Evolutionary conservation across 805 yeast species (phyloP).

Genomic region (Debaryomyces prosopidis): DNA sequence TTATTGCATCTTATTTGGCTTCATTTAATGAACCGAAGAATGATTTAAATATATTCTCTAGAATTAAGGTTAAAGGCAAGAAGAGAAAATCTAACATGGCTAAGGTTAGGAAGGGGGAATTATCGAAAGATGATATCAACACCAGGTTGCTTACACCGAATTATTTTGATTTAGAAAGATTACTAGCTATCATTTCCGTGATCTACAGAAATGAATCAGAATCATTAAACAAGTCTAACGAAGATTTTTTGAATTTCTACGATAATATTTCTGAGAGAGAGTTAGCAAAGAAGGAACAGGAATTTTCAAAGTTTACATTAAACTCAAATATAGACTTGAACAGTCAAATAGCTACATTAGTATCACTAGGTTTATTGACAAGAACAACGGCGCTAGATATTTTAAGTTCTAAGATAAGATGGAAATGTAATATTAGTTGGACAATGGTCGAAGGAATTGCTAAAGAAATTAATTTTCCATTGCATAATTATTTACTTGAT

Average conservation of each 20-base stretch:
- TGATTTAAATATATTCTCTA: slow-evolving; percentile 72
- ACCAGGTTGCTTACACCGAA: slow-evolving; percentile 69
- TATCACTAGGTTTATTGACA: slow-evolving; percentile 51
- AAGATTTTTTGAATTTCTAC: slow-evolving; percentile 20
- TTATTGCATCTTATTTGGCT: slow-evolving; percentile 81
- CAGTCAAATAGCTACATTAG: slow-evolving; percentile 59
- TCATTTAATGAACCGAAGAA: slow-evolving; percentile 70
- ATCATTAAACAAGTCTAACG: slow-evolving; percentile 25
- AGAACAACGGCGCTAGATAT: slow-evolving; percentile 49
- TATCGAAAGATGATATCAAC: slow-evolving; percentile 49
- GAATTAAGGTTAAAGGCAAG: slow-evolving; percentile 39
- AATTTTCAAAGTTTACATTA: slow-evolving; percentile 35
- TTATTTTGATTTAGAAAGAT: slow-evolving; percentile 73
- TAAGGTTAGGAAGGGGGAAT: slow-evolving; percentile 15
- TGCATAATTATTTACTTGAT: slow-evolving; percentile 55
- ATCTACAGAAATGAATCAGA: slow-evolving; percentile 49
- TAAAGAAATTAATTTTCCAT: slow-evolving; percentile 61
- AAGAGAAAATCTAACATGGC: slow-evolving; percentile 33
- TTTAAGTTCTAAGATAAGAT: slow-evolving; percentile 66
- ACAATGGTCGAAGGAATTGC: slow-evolving; percentile 60
- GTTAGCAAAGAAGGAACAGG: slow-evolving; percentile 29
- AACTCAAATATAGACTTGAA: slow-evolving; percentile 49
- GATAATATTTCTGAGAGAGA: slow-evolving; percentile 37
- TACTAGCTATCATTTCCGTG: slow-evolving; percentile 77
- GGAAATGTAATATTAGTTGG: slow-evolving; percentile 81